Evolutionary conservation across 306 rosid species (phyloP).

Genomic region (Datisca glomerata): DNA sequence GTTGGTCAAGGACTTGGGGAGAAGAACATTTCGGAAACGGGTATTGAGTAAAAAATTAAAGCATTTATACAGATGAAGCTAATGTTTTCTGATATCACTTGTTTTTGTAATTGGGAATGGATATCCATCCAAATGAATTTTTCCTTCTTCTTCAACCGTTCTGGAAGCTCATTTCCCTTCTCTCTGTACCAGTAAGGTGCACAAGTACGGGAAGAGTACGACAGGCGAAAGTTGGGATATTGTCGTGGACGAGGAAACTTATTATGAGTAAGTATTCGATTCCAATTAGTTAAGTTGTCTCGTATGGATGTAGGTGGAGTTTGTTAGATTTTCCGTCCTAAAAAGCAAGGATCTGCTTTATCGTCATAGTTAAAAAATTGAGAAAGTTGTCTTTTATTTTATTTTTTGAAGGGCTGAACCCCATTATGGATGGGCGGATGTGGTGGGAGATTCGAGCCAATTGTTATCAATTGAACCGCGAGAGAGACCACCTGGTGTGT

Average conservation of each 20-base stretch:
- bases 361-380: too few species aligned
- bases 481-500: slow-evolving; percentile 79
- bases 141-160: slow-evolving; percentile 2
- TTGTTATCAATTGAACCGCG: slow-evolving; percentile 71
- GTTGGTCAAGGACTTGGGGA: slow-evolving; percentile 99
- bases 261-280: slow-evolving; percentile 63
- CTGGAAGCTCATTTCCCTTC: slow-evolving; percentile 11
- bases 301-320: too few species aligned
- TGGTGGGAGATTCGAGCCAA: slow-evolving; percentile 81
- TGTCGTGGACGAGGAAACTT: slow-evolving; percentile 85
- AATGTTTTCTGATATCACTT: background rate
- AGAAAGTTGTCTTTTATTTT: slow-evolving; percentile 8
- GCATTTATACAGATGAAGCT: background rate
- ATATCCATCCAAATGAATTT: too few species aligned
- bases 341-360: too few species aligned
- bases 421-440: slow-evolving; percentile 97
- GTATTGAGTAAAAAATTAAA: slow-evolving; percentile 33
- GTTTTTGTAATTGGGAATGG: background rate
- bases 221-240: slow-evolving; percentile 98
- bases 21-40: slow-evolving; percentile 99
- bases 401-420: slow-evolving; percentile 96
- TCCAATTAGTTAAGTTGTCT: background rate
- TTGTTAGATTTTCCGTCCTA: too few species aligned
- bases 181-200: slow-evolving; percentile 68
- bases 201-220: slow-evolving; percentile 93